Percentiles rank a stretch among this genome's conserved stretches.
Evolutionary conservation across 2,329 filamentous ascomycete genomes (phyloP).

Genomic region (Talaromyces atroroseus): DNA sequence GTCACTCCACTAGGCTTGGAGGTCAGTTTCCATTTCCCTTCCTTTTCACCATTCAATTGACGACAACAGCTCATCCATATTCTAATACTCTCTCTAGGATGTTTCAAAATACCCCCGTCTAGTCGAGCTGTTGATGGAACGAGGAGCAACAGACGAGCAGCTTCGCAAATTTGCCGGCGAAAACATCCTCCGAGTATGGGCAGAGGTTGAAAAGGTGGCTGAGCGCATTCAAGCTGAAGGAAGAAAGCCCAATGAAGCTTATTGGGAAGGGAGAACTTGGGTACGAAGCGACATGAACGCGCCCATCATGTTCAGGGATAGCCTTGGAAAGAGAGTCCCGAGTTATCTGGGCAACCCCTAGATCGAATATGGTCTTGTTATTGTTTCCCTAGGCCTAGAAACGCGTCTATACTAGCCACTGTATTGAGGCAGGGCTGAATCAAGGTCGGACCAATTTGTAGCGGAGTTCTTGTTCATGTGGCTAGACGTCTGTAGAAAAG

Average conservation of each 20-base stretch:
- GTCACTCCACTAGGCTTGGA: constrained; percentile 9
- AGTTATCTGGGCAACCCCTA: constrained; percentile 6
- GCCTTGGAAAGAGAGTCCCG: constrained; percentile 7
- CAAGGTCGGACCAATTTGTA: no score
- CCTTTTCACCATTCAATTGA: background rate
- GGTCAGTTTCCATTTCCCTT: constrained; percentile 1
- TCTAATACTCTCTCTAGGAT: constrained; percentile 12
- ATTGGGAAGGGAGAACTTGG: constrained; percentile 9
- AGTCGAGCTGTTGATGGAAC: constrained; percentile 23
- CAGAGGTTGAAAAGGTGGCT: constrained; percentile 17
- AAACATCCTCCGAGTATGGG: constrained; percentile 31
- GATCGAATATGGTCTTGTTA: background rate
- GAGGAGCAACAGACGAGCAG: constrained; percentile 37
- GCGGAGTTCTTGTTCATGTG: no score
- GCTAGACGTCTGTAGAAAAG: no score
- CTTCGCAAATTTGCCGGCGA: constrained; percentile 32
- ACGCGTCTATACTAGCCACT: background rate
- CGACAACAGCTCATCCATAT: background rate
- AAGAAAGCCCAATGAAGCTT: constrained; percentile 18
- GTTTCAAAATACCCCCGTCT: constrained; percentile 20
- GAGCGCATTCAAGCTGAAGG: constrained; percentile 15
- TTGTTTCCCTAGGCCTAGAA: background rate
- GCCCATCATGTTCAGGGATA: constrained; percentile 10
- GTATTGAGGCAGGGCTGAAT: no score
- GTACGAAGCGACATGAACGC: constrained; percentile 10